Conservation (phyloP, 306 rosid species). For the Cicer chorassanicum region DNA sequence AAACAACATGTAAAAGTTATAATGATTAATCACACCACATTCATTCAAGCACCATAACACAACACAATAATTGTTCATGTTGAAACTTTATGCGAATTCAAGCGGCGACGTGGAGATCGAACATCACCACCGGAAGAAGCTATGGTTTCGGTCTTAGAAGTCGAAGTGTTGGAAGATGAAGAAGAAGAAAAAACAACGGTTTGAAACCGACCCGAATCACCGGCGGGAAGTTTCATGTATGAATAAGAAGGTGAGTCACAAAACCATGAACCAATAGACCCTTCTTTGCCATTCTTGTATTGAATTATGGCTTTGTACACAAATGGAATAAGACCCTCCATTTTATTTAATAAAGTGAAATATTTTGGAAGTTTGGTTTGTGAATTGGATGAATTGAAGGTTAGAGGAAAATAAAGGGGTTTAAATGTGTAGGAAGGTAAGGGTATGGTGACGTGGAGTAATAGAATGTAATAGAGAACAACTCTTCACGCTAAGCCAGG, state of each 20-base stretch:
- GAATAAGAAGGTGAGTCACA: conserved; percentile 72
- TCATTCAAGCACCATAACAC: conserved; percentile 4
- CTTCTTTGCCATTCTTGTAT: conserved; percentile 67
- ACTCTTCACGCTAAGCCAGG: conserved; percentile 68
- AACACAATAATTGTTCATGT: conserved; percentile 19
- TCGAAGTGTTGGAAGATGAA: conserved; percentile 48
- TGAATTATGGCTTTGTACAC: conserved; percentile 80
- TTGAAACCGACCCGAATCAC: conserved; percentile 62
- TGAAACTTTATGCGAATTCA: conserved; percentile 46
- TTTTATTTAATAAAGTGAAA: conserved; percentile 42
- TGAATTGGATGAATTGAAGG: conserved; percentile 53
- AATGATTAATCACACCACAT: conserved; percentile 2
- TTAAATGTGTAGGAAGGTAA: conserved; percentile 43
- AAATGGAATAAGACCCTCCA: conserved; percentile 95
- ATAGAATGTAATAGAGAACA: conserved; percentile 57
- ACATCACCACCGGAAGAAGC: conserved; percentile 53
- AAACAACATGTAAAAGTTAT: too few species aligned
- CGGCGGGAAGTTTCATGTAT: conserved; percentile 59
- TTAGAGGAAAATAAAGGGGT: conserved; percentile 45
- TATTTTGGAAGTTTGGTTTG: conserved; percentile 31
- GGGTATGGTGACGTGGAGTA: conserved; percentile 62
- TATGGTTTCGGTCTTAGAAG: conserved; percentile 33
- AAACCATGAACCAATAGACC: conserved; percentile 63
- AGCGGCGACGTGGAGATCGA: conserved; percentile 58
- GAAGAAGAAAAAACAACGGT: conserved; percentile 45